phyloP scores from a whole-genome alignment of 1,284 basidiomycete species.

The Stygiomarasmius scandens region DNA sequence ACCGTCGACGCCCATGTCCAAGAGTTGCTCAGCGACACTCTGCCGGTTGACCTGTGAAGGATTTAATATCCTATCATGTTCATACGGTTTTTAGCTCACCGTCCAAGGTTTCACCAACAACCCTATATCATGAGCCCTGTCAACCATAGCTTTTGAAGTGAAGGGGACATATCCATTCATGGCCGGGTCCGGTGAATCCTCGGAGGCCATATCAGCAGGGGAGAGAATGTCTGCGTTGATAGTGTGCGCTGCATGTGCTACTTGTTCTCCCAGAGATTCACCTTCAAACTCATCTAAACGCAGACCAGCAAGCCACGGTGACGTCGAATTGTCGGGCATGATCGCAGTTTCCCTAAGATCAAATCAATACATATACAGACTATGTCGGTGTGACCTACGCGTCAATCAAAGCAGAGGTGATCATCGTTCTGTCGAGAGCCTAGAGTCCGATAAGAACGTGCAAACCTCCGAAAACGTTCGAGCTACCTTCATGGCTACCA shows the following conservation, averaged over 20 bases:
- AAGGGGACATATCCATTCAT: constrained; percentile 56
- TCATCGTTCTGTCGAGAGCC: constrained; percentile 51
- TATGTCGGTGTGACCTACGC: constrained; percentile 41
- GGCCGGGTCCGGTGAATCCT: constrained; percentile 46
- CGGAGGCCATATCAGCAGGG: constrained; percentile 49
- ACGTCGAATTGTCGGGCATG: constrained; percentile 40
- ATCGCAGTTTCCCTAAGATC: constrained; percentile 43
- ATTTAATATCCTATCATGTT: not conserved
- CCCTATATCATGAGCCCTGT: constrained; percentile 63
- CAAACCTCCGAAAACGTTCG: constrained; percentile 1
- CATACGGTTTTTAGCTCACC: constrained; percentile 39
- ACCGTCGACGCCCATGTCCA: constrained; percentile 67
- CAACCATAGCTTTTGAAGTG: constrained; percentile 69
- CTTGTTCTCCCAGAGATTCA: constrained; percentile 49
- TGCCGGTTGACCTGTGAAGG: constrained; percentile 55
- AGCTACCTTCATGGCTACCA: constrained; percentile 68
- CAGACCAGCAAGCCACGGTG: constrained; percentile 67
- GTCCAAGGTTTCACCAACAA: constrained; percentile 75
- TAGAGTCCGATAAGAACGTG: constrained; percentile 24
- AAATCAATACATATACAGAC: not conserved
- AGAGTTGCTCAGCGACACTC: constrained; percentile 60
- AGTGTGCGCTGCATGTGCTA: constrained; percentile 68
- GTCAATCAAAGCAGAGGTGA: constrained; percentile 63
- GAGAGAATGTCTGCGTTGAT: constrained; percentile 73
- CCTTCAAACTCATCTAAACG: constrained; percentile 61